phyloP scores from a whole-genome alignment of 2,329 filamentous ascomycete genomes.

The Fusarium kyushuense region DNA sequence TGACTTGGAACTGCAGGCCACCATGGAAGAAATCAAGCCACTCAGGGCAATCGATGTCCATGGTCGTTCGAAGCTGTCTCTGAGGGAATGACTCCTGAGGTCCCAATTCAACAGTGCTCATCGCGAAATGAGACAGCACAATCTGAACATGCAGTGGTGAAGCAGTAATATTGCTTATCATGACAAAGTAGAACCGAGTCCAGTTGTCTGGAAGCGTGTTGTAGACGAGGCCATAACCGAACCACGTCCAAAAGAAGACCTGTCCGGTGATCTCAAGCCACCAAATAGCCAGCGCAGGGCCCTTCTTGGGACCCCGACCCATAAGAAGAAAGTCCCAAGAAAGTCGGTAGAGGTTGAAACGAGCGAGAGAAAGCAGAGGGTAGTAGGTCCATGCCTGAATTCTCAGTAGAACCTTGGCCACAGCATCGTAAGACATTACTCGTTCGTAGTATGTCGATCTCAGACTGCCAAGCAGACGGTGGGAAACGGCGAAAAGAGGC shows the following conservation, averaged over 20 bases:
- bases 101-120: slow-evolving; percentile 90
- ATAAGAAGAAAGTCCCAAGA: slow-evolving; percentile 82
- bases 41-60: slow-evolving; percentile 89
- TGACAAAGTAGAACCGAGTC: slow-evolving; percentile 78
- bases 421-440: slow-evolving; percentile 80
- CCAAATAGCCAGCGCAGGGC: slow-evolving; percentile 84
- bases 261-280: slow-evolving; percentile 84
- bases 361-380: slow-evolving; percentile 80
- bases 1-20: slow-evolving; percentile 88
- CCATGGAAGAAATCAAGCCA: slow-evolving; percentile 94
- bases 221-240: slow-evolving; percentile 85
- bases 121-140: slow-evolving; percentile 91
- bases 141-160: slow-evolving; percentile 90
- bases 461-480: slow-evolving; percentile 79
- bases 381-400: slow-evolving; percentile 88
- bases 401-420: slow-evolving; percentile 77
- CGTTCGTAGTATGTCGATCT: slow-evolving; percentile 86
- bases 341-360: slow-evolving; percentile 87
- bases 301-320: slow-evolving; percentile 77
- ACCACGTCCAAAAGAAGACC: slow-evolving; percentile 87
- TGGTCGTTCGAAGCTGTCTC: slow-evolving; percentile 90
- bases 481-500: slow-evolving; percentile 88
- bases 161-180: slow-evolving; percentile 84
- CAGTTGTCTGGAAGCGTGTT: slow-evolving; percentile 75
- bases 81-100: slow-evolving; percentile 88